Evolutionary conservation across 345 rosid species (phyloP).

Genomic region (Murraya koenigii): DNA sequence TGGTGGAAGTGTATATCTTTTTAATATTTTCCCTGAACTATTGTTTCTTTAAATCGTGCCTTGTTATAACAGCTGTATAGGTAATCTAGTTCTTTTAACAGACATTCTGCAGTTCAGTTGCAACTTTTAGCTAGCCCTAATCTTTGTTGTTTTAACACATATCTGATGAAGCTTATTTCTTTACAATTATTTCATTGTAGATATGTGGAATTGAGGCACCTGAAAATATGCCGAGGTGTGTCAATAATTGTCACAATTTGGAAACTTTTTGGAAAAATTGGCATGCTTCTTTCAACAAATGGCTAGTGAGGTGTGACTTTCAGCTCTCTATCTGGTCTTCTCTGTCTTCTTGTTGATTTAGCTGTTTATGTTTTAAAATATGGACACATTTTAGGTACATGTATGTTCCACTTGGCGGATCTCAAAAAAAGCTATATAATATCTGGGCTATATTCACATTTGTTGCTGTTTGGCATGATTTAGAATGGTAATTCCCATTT

Average conservation of each 20-base stretch:
- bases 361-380: constrained; percentile 6
- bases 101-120: constrained; percentile 9
- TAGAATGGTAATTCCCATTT: constrained; percentile 70
- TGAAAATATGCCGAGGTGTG: constrained; percentile 92
- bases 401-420: constrained; percentile 96
- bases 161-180: neutral
- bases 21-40: neutral
- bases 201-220: constrained; percentile 82
- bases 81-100: neutral
- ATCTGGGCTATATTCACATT: constrained; percentile 93
- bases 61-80: neutral
- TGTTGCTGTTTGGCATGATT: constrained; percentile 96
- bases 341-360: neutral
- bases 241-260: constrained; percentile 83
- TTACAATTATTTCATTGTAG: constrained; percentile 31
- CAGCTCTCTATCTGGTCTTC: constrained; percentile 18
- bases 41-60: neutral
- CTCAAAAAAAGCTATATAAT: constrained; percentile 75
- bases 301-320: constrained; percentile 84
- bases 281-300: constrained; percentile 97
- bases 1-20: neutral
- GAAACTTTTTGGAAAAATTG: constrained; percentile 97
- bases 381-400: constrained; percentile 56
- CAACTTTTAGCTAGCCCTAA: neutral
- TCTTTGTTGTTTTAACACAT: neutral